Conservation (phyloP, 257 asterid genomes). For the Scutellaria baicalensis region DNA sequence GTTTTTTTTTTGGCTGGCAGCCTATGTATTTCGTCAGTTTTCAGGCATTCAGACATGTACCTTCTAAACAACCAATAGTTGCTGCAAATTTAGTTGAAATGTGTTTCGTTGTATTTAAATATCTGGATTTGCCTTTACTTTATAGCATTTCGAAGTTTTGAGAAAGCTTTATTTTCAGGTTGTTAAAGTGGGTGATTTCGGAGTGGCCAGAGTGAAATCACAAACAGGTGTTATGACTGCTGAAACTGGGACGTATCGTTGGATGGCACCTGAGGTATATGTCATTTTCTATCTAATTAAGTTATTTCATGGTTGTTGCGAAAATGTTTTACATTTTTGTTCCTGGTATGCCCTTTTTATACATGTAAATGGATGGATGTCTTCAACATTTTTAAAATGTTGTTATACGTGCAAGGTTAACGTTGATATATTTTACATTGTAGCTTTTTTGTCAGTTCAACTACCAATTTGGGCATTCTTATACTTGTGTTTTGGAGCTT, state of each 20-base stretch:
- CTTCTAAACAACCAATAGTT: background rate
- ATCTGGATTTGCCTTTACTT: background rate
- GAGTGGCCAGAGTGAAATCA: slow-evolving; percentile 96
- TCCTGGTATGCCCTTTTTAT: no score
- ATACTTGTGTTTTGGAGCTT: no score
- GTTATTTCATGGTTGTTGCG: background rate
- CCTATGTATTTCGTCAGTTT: background rate
- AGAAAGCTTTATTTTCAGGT: slow-evolving; percentile 44
- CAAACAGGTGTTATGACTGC: slow-evolving; percentile 99
- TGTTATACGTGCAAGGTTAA: background rate
- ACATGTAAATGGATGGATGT: no score
- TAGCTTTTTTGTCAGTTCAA: slow-evolving; percentile 35
- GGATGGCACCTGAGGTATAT: slow-evolving; percentile 99
- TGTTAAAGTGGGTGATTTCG: slow-evolving; percentile 97
- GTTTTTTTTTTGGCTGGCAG: background rate
- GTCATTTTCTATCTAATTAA: background rate
- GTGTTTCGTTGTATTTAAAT: background rate
- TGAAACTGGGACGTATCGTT: slow-evolving; percentile 96
- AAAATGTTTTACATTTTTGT: no score
- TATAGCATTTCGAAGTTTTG: background rate
- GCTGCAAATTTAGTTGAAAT: background rate
- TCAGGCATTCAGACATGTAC: background rate
- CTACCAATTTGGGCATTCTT: background rate
- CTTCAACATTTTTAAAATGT: background rate
- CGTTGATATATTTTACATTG: background rate